Evolutionary conservation across 768 basidiomycete species (phyloP), one percentile per base, ranked within the genome.

Genomic region (Myochromella boudieri): DNA sequence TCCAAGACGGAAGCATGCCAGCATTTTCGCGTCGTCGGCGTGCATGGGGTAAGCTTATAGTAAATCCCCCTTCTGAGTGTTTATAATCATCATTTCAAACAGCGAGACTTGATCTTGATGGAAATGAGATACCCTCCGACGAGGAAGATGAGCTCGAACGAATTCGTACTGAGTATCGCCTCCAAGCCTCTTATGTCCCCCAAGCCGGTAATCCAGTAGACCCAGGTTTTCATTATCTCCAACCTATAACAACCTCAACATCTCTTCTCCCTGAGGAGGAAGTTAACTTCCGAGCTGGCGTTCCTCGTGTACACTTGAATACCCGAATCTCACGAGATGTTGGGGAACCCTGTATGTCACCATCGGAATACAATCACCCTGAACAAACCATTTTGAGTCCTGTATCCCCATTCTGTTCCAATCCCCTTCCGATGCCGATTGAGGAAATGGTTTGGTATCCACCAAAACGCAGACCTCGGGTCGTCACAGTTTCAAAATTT

Each of bases 111-210:
- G 75, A 79, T 60, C 55, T 73, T 2, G 81, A 85, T 56, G 84
- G 85, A 0, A 78, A 85, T 49, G 82, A 84, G 58, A 75, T 85
- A 46, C 69, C 81, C 2, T 73, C 75, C 0, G 80, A 80, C 15
- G 81, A 82, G 55, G 83, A 85, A 49, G 77, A 78, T 51, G 77
- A 79, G 42, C 67, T 82, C 14, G 81, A 84, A 48, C 75, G 79
- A 24, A 63, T 69, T 22, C 74, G 78, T 27, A 65, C 78, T 0
- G 76, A 74, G 44, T 68, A 72, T 57, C 73, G 77, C 8, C 57
- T 77, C 10, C 71, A 68, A 25, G 65, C 67, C 3, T 42, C 51
- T 28, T 28, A 38, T 28, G 42, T 29, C 40, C 26, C 38, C 18
- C 58, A 37, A 36, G 21, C 5, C 14, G 44, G 49, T 14, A n/a